Evolutionary conservation across 23 red algal genomes (phyloP).

Genomic region (Gracilariopsis chorda): DNA sequence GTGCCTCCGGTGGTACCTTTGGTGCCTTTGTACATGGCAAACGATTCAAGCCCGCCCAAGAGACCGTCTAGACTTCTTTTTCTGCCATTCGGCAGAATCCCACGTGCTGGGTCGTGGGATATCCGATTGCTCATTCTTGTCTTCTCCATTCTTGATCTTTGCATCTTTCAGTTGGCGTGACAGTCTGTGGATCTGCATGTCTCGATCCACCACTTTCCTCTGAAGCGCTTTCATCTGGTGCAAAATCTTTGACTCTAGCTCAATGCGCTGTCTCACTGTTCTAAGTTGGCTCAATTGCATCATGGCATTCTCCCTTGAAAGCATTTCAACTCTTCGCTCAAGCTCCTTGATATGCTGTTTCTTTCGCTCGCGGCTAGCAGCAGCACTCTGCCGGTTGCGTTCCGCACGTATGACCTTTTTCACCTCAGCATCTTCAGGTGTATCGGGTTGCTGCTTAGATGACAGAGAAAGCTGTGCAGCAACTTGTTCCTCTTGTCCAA

Average conservation of each 20-base stretch:
- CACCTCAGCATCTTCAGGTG: slow-evolving; percentile 25
- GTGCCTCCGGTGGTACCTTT: too few species aligned
- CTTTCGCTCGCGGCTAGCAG: slow-evolving; percentile 88
- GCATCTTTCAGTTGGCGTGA: slow-evolving; percentile 15
- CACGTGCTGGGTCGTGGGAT: slow-evolving; percentile 47
- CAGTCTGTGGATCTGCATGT: slow-evolving; percentile 57
- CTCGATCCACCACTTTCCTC: slow-evolving; percentile 42
- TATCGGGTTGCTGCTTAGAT: not conserved
- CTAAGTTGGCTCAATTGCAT: slow-evolving; percentile 75
- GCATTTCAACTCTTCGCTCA: slow-evolving; percentile 66
- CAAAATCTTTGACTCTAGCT: slow-evolving; percentile 41
- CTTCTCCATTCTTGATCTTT: not conserved
- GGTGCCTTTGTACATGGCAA: too few species aligned
- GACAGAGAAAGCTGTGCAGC: not conserved
- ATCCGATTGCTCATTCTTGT: not conserved
- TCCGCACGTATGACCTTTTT: slow-evolving; percentile 89
- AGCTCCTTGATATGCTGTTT: slow-evolving; percentile 89
- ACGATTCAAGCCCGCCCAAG: too few species aligned
- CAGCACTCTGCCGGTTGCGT: slow-evolving; percentile 94
- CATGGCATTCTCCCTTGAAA: slow-evolving; percentile 81
- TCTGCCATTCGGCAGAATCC: slow-evolving; percentile 16
- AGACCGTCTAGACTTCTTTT: too few species aligned
- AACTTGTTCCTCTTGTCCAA: not conserved
- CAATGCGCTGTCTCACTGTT: slow-evolving; percentile 44
- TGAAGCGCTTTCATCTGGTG: slow-evolving; percentile 71